Conservation (phyloP, 345 rosid species). For the Orychophragmus violaceus region DNA sequence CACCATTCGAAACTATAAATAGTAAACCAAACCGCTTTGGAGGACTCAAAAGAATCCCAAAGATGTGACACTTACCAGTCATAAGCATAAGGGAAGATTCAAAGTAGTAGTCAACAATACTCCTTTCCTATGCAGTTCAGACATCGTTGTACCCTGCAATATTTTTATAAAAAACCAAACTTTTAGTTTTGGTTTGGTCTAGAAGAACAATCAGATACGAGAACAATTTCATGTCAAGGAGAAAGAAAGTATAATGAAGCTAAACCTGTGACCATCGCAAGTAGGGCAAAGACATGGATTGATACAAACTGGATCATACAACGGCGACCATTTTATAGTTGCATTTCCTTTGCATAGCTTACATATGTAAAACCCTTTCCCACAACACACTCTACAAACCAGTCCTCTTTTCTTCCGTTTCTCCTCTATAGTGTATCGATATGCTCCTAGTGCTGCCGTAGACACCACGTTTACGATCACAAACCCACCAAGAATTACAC, state of each 20-base stretch:
- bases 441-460: constrained; percentile 33
- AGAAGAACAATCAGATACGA: background rate
- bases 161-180: background rate
- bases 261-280: constrained; percentile 81
- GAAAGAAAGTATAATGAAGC: background rate
- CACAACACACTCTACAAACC: constrained; percentile 58
- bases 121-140: constrained; percentile 73
- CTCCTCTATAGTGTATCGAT: constrained; percentile 35
- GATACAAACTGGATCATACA: constrained; percentile 67
- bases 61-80: no score
- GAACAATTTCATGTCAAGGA: background rate
- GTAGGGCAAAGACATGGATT: constrained; percentile 90
- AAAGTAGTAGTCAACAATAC: constrained; percentile 24
- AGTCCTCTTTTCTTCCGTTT: constrained; percentile 44
- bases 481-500: constrained; percentile 41
- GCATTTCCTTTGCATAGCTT: constrained; percentile 77
- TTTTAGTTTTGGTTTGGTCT: background rate
- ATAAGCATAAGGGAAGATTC: background rate
- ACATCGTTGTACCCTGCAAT: constrained; percentile 70
- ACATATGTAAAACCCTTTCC: constrained; percentile 81
- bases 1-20: no score
- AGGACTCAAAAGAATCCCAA: no score
- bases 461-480: constrained; percentile 39
- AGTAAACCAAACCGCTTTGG: no score
- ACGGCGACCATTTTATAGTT: constrained; percentile 66